Percentiles rank a stretch among this genome's conserved stretches.
These are phyloP conservation scores for Drosera spatulata DNA, from an alignment of 179 eudicot species.

Conservation along the genomic window DNA sequence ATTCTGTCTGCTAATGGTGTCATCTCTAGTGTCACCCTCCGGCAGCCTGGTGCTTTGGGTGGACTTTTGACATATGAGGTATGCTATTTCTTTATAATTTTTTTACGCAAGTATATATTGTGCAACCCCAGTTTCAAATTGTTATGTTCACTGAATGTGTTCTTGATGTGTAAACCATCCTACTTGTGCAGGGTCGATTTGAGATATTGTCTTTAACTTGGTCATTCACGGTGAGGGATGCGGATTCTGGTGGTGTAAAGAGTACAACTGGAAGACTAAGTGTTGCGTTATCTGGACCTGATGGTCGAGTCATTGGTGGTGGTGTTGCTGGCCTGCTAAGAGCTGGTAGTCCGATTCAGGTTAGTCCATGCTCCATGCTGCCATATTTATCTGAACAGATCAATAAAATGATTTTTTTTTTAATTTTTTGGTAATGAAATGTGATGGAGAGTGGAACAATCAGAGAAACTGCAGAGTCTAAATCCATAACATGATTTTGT, in stretches of 20 bases:
- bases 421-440: too few relatives aligned
- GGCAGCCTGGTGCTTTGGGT: constrained; percentile 73
- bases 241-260: constrained; percentile 30
- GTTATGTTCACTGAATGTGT: neutral
- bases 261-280: constrained; percentile 70
- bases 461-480: too few relatives aligned
- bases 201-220: constrained; percentile 81
- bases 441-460: too few relatives aligned
- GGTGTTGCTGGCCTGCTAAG: constrained; percentile 62
- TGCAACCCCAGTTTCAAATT: neutral
- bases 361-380: constrained; percentile 12
- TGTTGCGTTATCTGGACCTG: constrained; percentile 75
- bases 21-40: constrained; percentile 64
- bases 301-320: constrained; percentile 95
- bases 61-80: constrained; percentile 69
- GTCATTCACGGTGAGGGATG: constrained; percentile 52
- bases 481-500: too few relatives aligned
- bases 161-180: neutral
- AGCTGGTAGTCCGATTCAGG: constrained; percentile 92
- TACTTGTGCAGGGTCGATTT: constrained; percentile 65
- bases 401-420: too few relatives aligned
- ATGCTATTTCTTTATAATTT: neutral
- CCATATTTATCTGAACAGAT: too few relatives aligned
- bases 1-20: constrained; percentile 87
- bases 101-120: too few relatives aligned